A percentile compares a stretch with the other conserved stretches of the same genome.
phyloP scores from a whole-genome alignment of 164 flowering plant species.

The Tetrastigma voinierianum region DNA sequence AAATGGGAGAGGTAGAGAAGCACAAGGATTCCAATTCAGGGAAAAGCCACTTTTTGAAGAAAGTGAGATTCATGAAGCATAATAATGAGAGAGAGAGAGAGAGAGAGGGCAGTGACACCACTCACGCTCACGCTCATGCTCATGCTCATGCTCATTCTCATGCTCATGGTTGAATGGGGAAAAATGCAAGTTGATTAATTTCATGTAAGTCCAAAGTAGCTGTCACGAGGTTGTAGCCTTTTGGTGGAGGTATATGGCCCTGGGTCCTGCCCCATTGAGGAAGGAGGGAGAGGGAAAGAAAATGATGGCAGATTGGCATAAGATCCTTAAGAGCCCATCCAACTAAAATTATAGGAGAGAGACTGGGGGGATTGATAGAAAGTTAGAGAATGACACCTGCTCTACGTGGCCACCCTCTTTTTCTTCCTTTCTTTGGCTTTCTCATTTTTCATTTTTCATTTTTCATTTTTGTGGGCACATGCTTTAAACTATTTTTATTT shows the following conservation, averaged over 20 bases:
- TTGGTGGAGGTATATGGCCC: conserved; percentile 3
- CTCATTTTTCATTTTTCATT: too few species aligned
- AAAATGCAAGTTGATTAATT: conserved; percentile 15
- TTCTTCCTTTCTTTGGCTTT: too few species aligned
- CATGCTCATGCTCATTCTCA: too few species aligned
- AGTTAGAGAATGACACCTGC: background rate
- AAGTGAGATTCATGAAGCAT: conserved; percentile 9
- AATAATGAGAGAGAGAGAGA: too few species aligned
- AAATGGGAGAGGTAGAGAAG: background rate
- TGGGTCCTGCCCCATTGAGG: conserved; percentile 1
- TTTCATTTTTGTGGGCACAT: too few species aligned
- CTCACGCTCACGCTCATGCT: too few species aligned
- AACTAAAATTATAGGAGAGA: conserved; percentile 10
- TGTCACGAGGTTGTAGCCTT: conserved; percentile 24
- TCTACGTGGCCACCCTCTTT: conserved; percentile 1
- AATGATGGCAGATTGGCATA: conserved; percentile 4
- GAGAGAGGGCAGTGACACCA: too few species aligned
- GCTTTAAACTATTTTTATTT: too few species aligned
- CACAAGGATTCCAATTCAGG: conserved; percentile 9
- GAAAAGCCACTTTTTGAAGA: conserved; percentile 8
- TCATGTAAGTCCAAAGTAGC: conserved; percentile 12
- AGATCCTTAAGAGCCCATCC: conserved; percentile 7
- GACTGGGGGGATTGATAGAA: conserved; percentile 2
- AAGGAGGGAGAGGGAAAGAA: conserved; percentile 1
- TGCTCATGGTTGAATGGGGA: too few species aligned